These are phyloP conservation scores for Camellia japonica DNA, from an alignment of 148 eudicot species.

Conservation along the genomic window DNA sequence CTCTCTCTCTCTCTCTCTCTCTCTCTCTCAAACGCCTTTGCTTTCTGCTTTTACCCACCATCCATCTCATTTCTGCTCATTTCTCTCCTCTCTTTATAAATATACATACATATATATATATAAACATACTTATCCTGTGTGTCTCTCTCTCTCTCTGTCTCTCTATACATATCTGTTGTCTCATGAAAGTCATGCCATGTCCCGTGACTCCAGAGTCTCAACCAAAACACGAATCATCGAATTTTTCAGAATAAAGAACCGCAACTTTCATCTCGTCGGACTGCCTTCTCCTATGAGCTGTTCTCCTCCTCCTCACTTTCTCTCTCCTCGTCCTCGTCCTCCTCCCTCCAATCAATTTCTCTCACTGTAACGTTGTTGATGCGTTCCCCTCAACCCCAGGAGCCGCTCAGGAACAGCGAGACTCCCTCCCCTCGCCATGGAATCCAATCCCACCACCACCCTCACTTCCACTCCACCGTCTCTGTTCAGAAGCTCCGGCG, in stretches of 20 bases:
- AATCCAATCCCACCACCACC: constrained; percentile 22
- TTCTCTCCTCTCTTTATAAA: neutral
- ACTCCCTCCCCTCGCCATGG: constrained; percentile 41
- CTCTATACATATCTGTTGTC: no score
- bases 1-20: constrained; percentile 1
- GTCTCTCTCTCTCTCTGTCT: no score
- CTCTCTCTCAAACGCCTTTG: neutral
- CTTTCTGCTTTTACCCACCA: constrained; percentile 11
- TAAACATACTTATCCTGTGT: no score
- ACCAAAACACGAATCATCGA: constrained; percentile 7
- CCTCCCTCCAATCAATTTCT: neutral
- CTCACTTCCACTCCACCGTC: constrained; percentile 72
- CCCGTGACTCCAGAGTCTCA: constrained; percentile 32
- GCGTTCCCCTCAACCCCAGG: constrained; percentile 35
- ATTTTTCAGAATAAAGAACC: neutral
- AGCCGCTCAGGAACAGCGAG: constrained; percentile 44
- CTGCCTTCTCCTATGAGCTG: neutral
- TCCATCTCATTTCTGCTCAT: neutral
- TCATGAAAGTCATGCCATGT: constrained; percentile 34
- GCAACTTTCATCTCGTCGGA: neutral
- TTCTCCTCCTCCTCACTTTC: neutral
- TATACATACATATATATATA: no score
- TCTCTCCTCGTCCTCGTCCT: neutral
- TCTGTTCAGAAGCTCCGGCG: constrained; percentile 68
- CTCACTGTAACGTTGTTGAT: constrained; percentile 7